A percentile compares a stretch with the other conserved stretches of the same genome.
Evolutionary conservation across 2,329 filamentous ascomycete genomes (phyloP).

Genomic region (Dothideomycetidae sp.): DNA sequence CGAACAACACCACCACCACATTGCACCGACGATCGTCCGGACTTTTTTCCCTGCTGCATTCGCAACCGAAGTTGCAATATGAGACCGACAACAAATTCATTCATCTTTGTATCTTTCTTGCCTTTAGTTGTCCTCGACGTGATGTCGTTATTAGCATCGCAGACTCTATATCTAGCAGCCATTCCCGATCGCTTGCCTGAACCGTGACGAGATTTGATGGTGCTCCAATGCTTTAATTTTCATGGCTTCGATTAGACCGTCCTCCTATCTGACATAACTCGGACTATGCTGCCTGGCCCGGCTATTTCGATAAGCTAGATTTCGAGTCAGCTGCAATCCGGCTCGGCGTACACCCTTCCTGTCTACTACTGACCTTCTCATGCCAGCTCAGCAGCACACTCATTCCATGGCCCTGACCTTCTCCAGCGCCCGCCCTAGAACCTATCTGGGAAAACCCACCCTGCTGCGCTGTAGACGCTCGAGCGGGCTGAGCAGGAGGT

Average conservation of each 20-base stretch:
- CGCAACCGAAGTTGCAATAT: no score
- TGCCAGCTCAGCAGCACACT: conserved; percentile 97
- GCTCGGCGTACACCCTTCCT: background rate
- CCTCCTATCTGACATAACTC: conserved; percentile 92
- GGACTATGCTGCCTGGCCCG: conserved; percentile 73
- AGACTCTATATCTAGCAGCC: no score
- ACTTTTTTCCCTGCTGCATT: no score
- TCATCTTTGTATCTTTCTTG: no score
- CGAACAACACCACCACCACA: no score
- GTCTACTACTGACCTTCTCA: conserved; percentile 51
- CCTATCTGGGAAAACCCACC: conserved; percentile 81
- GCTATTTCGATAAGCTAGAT: conserved; percentile 69
- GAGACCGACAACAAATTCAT: no score
- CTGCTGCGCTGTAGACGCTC: conserved; percentile 52
- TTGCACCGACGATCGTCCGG: no score
- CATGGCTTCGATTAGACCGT: conserved; percentile 50
- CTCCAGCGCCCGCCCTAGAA: conserved; percentile 39
- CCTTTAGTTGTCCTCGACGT: no score
- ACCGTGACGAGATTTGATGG: no score
- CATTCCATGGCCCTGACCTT: conserved; percentile 75
- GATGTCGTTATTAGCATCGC: no score
- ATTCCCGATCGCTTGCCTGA: no score
- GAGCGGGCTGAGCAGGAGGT: conserved; percentile 18
- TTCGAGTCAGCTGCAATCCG: conserved; percentile 11
- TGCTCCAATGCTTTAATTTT: conserved; percentile 19